Base-by-base conservation (phyloP, 495 filamentous ascomycete genomes). In the Niebla homalea region DNA sequence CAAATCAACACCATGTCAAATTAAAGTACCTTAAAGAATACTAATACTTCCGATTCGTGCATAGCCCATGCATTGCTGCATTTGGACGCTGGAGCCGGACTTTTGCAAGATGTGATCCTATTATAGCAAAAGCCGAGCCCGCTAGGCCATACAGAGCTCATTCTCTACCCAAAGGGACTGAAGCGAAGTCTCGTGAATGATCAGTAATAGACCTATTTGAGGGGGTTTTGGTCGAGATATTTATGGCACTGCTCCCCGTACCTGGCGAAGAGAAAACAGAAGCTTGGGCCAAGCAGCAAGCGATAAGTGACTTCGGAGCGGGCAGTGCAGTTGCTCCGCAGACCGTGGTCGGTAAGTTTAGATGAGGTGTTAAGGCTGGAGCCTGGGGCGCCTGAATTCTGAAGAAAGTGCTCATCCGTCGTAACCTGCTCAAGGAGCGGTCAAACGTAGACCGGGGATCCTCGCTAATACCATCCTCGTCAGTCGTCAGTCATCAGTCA, bases 301-400 rank as follows among this genome's bases (percentile, higher is more conserved):
- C 32, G 14, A 7, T 12, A 12, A 32, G 29, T 32, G 29, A 32
- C 29, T 35, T 48, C 45, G 45, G 45, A 8, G 23, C 45, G 45
- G 45, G 45, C 25, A 35, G 32, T 35, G 23, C 25, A 35, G 14
- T 48, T 48, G 45, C 45, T 48, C 45, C 45, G 45, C 45, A 48
- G 45, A 16, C 19, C 25, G 25, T 32, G 29, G 29, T 32, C 29
- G 5, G 29, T 32, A 32, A 32, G 8, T 32, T 32, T 5, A 32
- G 29, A 32, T 32, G 29, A 32, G 29, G 29, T 32, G 8, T 32
- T 32, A 32, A 32, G 29, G 29, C 29, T 32, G 29, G 29, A 32
- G 29, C 29, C 29, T 32, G 29, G 7, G 29, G 29, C 29, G 29
- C 29, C 29, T 32, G 29, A 32, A 32, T 7, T 12, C 29, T 32